phyloP scores from a whole-genome alignment of 805 yeast genomes.

The Saturnispora mendoncae region DNA sequence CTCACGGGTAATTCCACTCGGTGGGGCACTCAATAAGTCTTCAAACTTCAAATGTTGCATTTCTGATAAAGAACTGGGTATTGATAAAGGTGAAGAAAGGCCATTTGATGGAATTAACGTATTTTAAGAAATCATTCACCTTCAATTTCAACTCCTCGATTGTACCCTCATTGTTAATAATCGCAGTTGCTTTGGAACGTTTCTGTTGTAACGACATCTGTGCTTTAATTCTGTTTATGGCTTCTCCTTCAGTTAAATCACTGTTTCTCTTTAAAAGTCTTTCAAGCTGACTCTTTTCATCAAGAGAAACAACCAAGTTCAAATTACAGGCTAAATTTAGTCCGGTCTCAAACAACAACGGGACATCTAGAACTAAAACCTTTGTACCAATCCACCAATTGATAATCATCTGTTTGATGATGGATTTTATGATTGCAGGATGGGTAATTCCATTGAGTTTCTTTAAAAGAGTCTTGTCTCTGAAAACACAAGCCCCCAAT shows the following conservation, averaged over 20 bases:
- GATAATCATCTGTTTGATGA: conserved; percentile 44
- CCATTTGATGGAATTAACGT: neutral
- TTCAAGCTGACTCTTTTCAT: conserved; percentile 45
- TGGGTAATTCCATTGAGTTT: conserved; percentile 72
- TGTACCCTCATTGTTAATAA: conserved; percentile 53
- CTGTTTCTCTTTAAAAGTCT: conserved; percentile 63
- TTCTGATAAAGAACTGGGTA: neutral
- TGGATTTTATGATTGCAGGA: conserved; percentile 71
- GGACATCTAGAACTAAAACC: conserved; percentile 78
- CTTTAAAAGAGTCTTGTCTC: conserved; percentile 44
- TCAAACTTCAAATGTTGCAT: conserved; percentile 3
- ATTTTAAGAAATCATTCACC: conserved; percentile 33
- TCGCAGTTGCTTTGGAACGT: conserved; percentile 49
- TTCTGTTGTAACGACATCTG: conserved; percentile 66
- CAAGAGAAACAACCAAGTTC: conserved; percentile 60
- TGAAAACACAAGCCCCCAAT: conserved; percentile 70
- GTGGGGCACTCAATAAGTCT: conserved; percentile 1
- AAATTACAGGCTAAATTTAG: conserved; percentile 64
- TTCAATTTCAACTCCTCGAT: conserved; percentile 35
- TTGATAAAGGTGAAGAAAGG: conserved; percentile 1
- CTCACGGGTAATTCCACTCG: neutral
- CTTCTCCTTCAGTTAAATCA: conserved; percentile 56
- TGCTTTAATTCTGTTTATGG: conserved; percentile 57
- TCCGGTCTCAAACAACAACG: conserved; percentile 75
- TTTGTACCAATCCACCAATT: conserved; percentile 51